Evolutionary conservation across 2,329 filamentous ascomycete species (phyloP).

Genomic region (Coniella vitis): DNA sequence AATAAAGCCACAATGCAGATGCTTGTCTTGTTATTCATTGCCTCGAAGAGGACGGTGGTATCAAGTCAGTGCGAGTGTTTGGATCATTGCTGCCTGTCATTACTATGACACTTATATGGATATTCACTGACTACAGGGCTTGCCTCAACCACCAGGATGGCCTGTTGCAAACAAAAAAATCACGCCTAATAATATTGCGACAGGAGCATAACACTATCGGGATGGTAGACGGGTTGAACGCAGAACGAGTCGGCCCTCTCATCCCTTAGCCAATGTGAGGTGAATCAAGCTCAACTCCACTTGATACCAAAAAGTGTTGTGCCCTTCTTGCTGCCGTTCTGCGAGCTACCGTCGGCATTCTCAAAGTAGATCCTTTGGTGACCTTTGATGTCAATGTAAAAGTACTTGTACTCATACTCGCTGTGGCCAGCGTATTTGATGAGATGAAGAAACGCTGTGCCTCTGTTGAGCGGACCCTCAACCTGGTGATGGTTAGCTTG

Average conservation of each 20-base stretch:
- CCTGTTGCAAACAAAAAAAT: too few species aligned
- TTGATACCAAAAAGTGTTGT: constrained; percentile 57
- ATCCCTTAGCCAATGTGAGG: too few species aligned
- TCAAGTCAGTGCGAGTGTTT: too few species aligned
- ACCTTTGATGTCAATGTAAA: constrained; percentile 74
- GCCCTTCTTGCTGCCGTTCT: constrained; percentile 29
- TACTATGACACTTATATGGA: too few species aligned
- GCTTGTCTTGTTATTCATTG: too few species aligned
- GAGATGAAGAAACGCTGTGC: constrained; percentile 73
- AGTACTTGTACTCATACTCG: constrained; percentile 71
- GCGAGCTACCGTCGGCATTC: constrained; percentile 41
- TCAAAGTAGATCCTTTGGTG: constrained; percentile 60
- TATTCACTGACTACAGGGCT: too few species aligned
- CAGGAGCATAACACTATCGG: not conserved
- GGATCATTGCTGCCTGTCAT: too few species aligned
- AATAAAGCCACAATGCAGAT: too few species aligned
- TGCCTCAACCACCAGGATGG: too few species aligned
- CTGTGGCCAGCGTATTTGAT: constrained; percentile 56
- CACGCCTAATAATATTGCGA: too few species aligned
- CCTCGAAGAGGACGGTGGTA: too few species aligned
- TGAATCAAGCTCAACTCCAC: constrained; percentile 36
- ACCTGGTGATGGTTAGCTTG: constrained; percentile 65
- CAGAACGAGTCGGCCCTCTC: too few species aligned
- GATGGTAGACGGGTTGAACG: not conserved
- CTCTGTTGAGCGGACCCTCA: constrained; percentile 67